A percentile compares a stretch with the other conserved stretches of the same genome.
These are phyloP conservation scores for Pisolithus microcarpus DNA, from an alignment of 768 basidiomycete genomes.

Conservation along the genomic window DNA sequence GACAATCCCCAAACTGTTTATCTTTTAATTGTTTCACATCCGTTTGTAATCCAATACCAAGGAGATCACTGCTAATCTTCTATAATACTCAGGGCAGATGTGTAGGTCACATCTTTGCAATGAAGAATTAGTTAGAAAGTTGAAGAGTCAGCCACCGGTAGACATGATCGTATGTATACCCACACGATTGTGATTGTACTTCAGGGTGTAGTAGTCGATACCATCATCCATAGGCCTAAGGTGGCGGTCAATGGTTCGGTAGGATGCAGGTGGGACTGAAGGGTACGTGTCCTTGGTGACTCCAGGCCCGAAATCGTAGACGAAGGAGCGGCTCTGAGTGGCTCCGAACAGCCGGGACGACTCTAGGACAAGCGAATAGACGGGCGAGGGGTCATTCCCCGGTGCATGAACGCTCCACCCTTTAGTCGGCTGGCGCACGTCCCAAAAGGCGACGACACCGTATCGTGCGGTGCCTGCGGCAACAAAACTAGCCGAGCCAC, in stretches of 20 bases:
- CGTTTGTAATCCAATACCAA: constrained; percentile 22
- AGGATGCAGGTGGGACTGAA: constrained; percentile 12
- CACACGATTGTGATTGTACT: constrained; percentile 32
- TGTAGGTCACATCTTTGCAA: constrained; percentile 3
- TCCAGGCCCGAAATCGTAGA: constrained; percentile 72
- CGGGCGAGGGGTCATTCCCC: constrained; percentile 71
- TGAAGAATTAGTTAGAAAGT: not conserved
- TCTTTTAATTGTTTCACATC: constrained; percentile 22
- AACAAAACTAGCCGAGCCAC: constrained; percentile 57
- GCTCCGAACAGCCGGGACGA: constrained; percentile 74
- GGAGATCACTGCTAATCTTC: constrained; percentile 17
- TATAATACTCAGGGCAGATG: constrained; percentile 5
- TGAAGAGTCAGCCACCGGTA: too few species aligned
- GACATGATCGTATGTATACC: not conserved
- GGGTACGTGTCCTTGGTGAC: constrained; percentile 52
- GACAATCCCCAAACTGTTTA: constrained; percentile 22
- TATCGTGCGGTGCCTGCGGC: constrained; percentile 75
- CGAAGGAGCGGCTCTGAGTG: constrained; percentile 70
- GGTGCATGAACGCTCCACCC: constrained; percentile 82
- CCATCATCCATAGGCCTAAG: constrained; percentile 31
- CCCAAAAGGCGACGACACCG: constrained; percentile 77
- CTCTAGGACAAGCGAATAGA: constrained; percentile 68
- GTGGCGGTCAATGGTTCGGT: constrained; percentile 18
- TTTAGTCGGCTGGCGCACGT: constrained; percentile 50
- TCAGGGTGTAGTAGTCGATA: constrained; percentile 46